Base-by-base conservation (phyloP, 768 basidiomycete genomes). In the Hemileccinum impolitum region DNA sequence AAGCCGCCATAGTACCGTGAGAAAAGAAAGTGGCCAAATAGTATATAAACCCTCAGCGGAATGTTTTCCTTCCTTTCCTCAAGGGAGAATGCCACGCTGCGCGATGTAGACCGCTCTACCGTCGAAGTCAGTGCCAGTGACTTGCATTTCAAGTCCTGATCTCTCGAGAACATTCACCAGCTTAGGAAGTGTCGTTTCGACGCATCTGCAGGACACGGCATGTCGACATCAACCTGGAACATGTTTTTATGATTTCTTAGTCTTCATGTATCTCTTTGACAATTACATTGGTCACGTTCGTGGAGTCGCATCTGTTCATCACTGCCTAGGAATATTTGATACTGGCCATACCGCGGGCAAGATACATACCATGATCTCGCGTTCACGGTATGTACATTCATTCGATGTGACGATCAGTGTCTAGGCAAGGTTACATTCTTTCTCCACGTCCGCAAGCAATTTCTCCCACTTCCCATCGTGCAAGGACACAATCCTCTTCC, bases 91-190 rank as follows among this genome's bases (percentile, higher is more conserved):
- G 79, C 79, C 79, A 81, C 79, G 79, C 79, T 81, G 80, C 72
- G 67, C 80, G 80, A 75, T 73, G 79, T 69, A 66, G 72, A 61
- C 49, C 51, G 18, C 60, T 64, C 68, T 51, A 81, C 80, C 77
- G 65, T 79, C 73, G 80, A 71, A 67, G 72, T 73, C 79, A 81
- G 79, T 81, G 79, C 79, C 79, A 81, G 80, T 76, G 75, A 79
- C 72, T 74, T 67, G 23, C n/a, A 66, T 58, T 60, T 6, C 61
- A 65, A 73, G 73, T 78, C 70, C 77, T 79, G 73, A 66, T 66
- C 75, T 79, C 77, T 78, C 77, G 61, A 80, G 75, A 81, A 51
- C 13, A 68, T 61, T 41, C 45, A 64, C 69, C 79, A 80, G 79
- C 74, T 59, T 81, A 81, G 79, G 79, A 81, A 81, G 78, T 81